phyloP scores from a whole-genome alignment of 148 eudicot species.

The Rhododendron griersonianum region DNA sequence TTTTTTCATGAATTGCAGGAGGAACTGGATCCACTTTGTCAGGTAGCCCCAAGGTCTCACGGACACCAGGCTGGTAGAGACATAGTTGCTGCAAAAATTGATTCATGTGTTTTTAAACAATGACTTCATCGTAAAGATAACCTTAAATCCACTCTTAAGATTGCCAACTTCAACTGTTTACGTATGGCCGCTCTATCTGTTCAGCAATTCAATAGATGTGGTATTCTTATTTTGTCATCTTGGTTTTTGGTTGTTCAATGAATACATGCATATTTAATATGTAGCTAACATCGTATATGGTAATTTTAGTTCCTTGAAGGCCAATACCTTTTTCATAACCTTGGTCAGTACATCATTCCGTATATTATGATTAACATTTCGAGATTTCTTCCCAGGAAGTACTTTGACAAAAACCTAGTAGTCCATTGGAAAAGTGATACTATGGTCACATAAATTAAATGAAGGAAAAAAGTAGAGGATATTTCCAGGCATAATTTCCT shows the following conservation, averaged over 20 bases:
- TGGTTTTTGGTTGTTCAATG: not conserved
- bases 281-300: not conserved
- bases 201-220: not conserved
- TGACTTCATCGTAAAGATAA: not conserved
- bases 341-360: not conserved
- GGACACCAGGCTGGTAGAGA: conserved; percentile 54
- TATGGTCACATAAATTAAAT: not conserved
- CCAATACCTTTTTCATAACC: not conserved
- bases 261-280: not conserved
- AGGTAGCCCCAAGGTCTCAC: conserved; percentile 60
- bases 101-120: not conserved
- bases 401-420: not conserved
- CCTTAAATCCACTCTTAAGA: conserved; percentile 8
- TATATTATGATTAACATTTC: not conserved
- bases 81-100: conserved; percentile 53
- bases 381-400: not conserved
- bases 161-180: not conserved
- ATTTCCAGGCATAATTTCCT: not conserved
- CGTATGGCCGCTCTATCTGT: not conserved
- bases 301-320: not conserved
- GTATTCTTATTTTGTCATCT: not conserved
- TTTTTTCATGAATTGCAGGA: conserved; percentile 24
- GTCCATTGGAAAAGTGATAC: not conserved
- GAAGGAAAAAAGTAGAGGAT: not conserved
- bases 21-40: conserved; percentile 15